Evolutionary conservation across 2,329 filamentous ascomycete species (phyloP).

Genomic region (Colletotrichum sp.): DNA sequence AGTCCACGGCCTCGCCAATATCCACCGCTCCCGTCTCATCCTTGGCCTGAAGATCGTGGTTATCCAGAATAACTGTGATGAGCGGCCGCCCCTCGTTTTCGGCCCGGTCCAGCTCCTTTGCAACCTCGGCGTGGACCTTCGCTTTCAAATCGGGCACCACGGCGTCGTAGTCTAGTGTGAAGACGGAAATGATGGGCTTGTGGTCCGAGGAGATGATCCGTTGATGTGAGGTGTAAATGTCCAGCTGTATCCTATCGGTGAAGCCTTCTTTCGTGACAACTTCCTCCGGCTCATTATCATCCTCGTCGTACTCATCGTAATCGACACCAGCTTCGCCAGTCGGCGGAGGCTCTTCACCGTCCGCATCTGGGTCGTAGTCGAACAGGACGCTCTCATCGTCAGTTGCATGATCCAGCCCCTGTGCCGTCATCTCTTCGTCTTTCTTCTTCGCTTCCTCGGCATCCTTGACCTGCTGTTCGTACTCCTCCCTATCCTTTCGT

Average conservation of each 20-base stretch:
- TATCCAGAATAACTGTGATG: constrained; percentile 83
- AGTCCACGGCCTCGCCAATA: constrained; percentile 70
- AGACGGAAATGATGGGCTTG: constrained; percentile 86
- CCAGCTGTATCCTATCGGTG: constrained; percentile 58
- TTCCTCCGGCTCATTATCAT: constrained; percentile 49
- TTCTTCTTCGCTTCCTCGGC: constrained; percentile 71
- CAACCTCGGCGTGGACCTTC: constrained; percentile 84
- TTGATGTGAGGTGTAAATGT: constrained; percentile 86
- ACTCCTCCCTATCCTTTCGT: constrained; percentile 69
- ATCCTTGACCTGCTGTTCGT: constrained; percentile 68
- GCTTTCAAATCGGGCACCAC: constrained; percentile 86
- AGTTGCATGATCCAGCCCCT: constrained; percentile 74
- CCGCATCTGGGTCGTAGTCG: constrained; percentile 86
- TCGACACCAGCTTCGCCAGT: constrained; percentile 53
- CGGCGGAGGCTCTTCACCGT: constrained; percentile 53
- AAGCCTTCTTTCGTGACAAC: constrained; percentile 64
- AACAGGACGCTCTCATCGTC: constrained; percentile 87
- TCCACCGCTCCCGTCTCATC: constrained; percentile 31
- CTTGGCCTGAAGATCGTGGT: constrained; percentile 37
- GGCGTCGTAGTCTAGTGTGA: constrained; percentile 84
- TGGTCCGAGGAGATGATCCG: constrained; percentile 92
- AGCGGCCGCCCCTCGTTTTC: constrained; percentile 90
- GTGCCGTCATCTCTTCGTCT: constrained; percentile 85
- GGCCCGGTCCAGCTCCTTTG: constrained; percentile 83
- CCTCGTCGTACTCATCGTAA: constrained; percentile 63